Evolutionary conservation across 2,329 filamentous ascomycete species (phyloP), one percentile per base, ranked within the genome.

Genomic region (Hypoxylon sp.): DNA sequence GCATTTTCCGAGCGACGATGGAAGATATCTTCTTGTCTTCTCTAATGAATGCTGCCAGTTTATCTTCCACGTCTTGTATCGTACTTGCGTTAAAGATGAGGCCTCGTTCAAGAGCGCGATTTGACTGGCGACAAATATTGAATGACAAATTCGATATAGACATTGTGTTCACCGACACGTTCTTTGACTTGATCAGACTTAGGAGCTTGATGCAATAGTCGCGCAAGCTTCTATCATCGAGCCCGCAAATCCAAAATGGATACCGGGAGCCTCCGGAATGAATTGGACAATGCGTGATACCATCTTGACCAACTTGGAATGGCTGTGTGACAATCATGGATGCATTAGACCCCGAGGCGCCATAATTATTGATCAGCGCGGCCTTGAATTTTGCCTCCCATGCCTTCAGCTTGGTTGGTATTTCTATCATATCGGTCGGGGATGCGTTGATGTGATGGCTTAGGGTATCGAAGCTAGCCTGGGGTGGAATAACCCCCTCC

Each of bases 291-390:
- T 27, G 40, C 49, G 25, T 22, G 35, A 37, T 37, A 25, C 25
- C 25, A 27, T 37, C 4, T 11, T 37, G 35, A 6, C 35, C 35
- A 11, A 14, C 64, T 40, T 56, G 31, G 8, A 72, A 74, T 11
- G 70, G 40, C 25, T 73, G 57, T 0, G 48, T 66, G 5, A 80
- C 57, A 0, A 79, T 31, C 64, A 77, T 61, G 3, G 73, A 69
- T 0, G 75, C 70, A 40, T 79, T 80, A 13, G 70, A 77, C 0
- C 78, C 80, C 3, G 71, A 74, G 0, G 80, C 80, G 1, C 80
- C 80, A 61, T 82, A 81, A 66, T 78, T 82, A 66, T 81, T 82
- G 17, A 64, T 51, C 4, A 58, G 35, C 1, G 61, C 61, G 1
- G 14, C 13, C 61, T 81, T 72, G 5, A 76, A 61, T 72, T 60